Evolutionary conservation across 2,329 filamentous ascomycete genomes (phyloP).

Genomic region (Periconia macrospinosa): DNA sequence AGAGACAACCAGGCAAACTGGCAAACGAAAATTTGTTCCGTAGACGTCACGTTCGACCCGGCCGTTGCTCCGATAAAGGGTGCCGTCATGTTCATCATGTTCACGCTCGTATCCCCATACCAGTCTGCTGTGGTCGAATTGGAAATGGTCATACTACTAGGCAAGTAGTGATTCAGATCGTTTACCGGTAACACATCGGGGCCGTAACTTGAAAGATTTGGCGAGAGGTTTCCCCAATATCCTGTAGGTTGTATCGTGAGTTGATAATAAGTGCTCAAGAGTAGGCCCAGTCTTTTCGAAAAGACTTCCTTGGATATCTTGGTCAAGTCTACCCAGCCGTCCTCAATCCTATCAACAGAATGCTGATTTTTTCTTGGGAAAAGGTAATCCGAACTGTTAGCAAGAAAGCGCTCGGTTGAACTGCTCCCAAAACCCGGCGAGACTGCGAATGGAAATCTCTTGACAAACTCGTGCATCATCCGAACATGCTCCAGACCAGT

Average conservation of each 20-base stretch:
- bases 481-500: conserved; percentile 22
- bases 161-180: conserved; percentile 27
- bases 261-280: conserved; percentile 39
- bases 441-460: conserved; percentile 19
- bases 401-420: conserved; percentile 26
- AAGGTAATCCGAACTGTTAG: conserved; percentile 22
- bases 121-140: conserved; percentile 18
- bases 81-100: not conserved
- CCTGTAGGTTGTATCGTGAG: conserved; percentile 24
- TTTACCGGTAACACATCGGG: conserved; percentile 23
- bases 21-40: conserved; percentile 26
- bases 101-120: conserved; percentile 11
- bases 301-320: conserved; percentile 16
- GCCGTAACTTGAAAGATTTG: conserved; percentile 26
- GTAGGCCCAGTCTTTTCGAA: conserved; percentile 18
- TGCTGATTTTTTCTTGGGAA: conserved; percentile 8
- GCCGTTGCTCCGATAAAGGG: conserved; percentile 34
- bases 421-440: conserved; percentile 14
- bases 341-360: not conserved
- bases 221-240: conserved; percentile 24
- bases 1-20: conserved; percentile 33
- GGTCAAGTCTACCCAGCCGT: conserved; percentile 16
- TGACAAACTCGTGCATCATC: conserved; percentile 7
- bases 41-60: conserved; percentile 10
- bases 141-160: conserved; percentile 18